Conservation (phyloP, 345 rosid species). For the Punica granatum region DNA sequence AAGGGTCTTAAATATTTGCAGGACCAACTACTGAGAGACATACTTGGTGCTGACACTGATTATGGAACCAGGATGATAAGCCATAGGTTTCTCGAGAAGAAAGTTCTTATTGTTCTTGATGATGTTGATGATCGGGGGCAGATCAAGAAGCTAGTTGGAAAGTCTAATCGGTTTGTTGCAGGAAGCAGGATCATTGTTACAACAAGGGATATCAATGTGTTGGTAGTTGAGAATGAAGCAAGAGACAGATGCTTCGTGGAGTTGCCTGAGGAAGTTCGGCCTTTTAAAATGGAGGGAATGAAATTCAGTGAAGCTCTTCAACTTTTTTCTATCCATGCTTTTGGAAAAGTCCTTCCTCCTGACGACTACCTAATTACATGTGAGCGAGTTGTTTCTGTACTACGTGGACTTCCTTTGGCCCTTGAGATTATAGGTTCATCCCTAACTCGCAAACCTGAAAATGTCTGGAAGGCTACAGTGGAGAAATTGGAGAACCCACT, state of each 20-base stretch:
- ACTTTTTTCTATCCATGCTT: not conserved
- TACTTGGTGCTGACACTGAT: not conserved
- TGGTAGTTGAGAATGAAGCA: not conserved
- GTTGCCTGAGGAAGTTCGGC: not conserved
- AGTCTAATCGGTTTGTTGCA: not conserved
- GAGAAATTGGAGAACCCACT: not conserved
- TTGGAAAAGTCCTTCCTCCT: slow-evolving; percentile 1
- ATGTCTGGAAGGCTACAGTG: slow-evolving; percentile 2
- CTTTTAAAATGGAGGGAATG: slow-evolving; percentile 5
- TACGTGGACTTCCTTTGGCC: not conserved
- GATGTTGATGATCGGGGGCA: not conserved
- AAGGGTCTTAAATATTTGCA: not conserved
- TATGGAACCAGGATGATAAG: not conserved
- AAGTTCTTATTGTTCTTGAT: slow-evolving; percentile 8
- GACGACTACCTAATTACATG: not conserved
- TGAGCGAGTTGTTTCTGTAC: not conserved
- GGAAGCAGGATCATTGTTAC: slow-evolving; percentile 7
- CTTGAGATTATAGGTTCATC: not conserved
- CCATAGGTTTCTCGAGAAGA: not conserved
- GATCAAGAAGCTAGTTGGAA: not conserved
- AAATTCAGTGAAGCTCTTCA: not conserved
- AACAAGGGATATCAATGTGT: not conserved
- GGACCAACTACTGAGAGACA: not conserved
- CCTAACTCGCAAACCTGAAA: not conserved
- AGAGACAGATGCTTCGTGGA: not conserved